These are phyloP conservation scores for Asterella californica DNA, from an alignment of 225 moss, liverwort and hornwort species.

Conservation along the genomic window DNA sequence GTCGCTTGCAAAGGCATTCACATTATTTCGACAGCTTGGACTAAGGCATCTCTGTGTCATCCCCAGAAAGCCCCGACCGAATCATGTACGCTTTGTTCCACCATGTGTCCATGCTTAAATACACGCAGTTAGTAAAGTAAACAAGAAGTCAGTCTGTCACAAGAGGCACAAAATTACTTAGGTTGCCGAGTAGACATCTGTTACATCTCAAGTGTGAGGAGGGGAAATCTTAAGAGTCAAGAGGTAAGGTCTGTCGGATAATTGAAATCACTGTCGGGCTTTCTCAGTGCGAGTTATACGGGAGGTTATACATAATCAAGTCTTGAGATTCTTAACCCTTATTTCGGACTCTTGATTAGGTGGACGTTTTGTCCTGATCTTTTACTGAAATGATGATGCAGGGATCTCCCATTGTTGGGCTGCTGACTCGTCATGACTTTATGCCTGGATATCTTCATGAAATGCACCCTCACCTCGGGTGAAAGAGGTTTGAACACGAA, in stretches of 20 bases:
- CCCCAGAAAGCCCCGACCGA: constrained; percentile 40
- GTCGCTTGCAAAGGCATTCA: constrained; percentile 84
- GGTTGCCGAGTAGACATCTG: not conserved
- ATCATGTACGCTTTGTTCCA: constrained; percentile 29
- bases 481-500: not conserved
- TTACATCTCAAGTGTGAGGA: not conserved
- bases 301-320: no score
- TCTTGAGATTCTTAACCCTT: no score
- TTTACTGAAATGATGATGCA: constrained; percentile 23
- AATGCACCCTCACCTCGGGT: constrained; percentile 12
- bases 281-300: not conserved
- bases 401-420: constrained; percentile 69
- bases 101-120: not conserved
- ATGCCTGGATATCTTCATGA: constrained; percentile 59
- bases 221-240: not conserved
- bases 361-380: not conserved
- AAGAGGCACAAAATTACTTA: not conserved
- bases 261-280: not conserved
- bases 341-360: not conserved
- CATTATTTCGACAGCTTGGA: constrained; percentile 80
- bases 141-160: not conserved
- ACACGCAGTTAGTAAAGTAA: not conserved
- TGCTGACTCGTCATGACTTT: constrained; percentile 84
- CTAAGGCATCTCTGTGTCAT: constrained; percentile 92
- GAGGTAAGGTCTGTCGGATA: not conserved